phyloP scores from a whole-genome alignment of 352 stramenopile species.

The Pythium chondricola region DNA sequence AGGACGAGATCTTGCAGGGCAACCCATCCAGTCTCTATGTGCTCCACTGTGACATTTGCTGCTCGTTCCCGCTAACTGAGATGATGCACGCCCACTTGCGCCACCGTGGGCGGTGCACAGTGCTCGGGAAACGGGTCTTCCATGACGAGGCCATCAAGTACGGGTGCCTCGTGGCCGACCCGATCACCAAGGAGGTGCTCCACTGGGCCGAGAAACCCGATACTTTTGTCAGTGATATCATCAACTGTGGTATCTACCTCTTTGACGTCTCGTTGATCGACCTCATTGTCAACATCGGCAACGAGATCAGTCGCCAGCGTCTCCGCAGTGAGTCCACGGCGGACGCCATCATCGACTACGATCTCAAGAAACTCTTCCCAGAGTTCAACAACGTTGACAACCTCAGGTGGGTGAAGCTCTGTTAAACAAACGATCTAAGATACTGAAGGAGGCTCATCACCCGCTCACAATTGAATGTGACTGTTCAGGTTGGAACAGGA shows the following conservation, averaged over 20 bases:
- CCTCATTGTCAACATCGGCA: constrained; percentile 66
- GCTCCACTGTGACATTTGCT: constrained; percentile 85
- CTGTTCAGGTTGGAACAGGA: constrained; percentile 85
- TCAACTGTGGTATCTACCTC: constrained; percentile 88
- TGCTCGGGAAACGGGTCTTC: constrained; percentile 85
- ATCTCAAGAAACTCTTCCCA: constrained; percentile 83
- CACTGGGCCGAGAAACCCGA: constrained; percentile 88
- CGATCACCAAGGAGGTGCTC: constrained; percentile 72
- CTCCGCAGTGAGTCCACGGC: constrained; percentile 67
- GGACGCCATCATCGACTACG: constrained; percentile 64
- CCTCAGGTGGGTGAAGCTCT: constrained; percentile 36
- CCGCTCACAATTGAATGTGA: too few species aligned
- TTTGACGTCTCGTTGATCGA: constrained; percentile 81
- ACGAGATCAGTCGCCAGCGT: constrained; percentile 75
- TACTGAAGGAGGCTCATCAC: too few species aligned
- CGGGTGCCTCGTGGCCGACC: constrained; percentile 77
- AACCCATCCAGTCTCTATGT: constrained; percentile 72
- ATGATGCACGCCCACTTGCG: constrained; percentile 87
- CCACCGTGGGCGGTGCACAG: constrained; percentile 60
- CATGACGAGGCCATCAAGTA: constrained; percentile 88
- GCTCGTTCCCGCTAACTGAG: constrained; percentile 81
- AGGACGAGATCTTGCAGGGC: constrained; percentile 77
- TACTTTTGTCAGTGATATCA: constrained; percentile 88
- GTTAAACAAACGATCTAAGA: neutral
- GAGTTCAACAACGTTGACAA: constrained; percentile 85